phyloP scores from a whole-genome alignment of 495 filamentous ascomycete species.

The Mytilinidion resinicola region DNA sequence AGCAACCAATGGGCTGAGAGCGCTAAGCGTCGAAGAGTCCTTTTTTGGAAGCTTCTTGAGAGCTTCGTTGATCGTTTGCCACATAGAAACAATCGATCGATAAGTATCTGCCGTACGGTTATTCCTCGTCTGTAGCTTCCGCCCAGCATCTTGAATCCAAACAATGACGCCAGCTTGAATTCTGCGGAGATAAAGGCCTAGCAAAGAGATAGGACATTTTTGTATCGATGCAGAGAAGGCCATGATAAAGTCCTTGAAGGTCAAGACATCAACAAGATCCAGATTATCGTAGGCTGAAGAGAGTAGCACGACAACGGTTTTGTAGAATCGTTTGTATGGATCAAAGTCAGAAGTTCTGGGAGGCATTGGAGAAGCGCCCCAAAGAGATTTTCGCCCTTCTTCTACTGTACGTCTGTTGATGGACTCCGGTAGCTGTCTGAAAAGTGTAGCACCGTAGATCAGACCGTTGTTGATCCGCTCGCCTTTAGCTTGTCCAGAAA shows the following conservation, averaged over 20 bases:
- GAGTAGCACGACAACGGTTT: constrained; percentile 7
- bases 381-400: constrained; percentile 50
- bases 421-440: constrained; percentile 29
- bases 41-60: constrained; percentile 32
- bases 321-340: constrained; percentile 56
- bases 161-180: constrained; percentile 53
- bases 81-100: constrained; percentile 25
- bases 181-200: constrained; percentile 39
- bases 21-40: constrained; percentile 41
- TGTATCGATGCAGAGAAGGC: constrained; percentile 34
- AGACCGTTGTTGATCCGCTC: constrained; percentile 15
- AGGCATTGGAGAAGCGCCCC: constrained; percentile 45
- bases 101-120: constrained; percentile 6
- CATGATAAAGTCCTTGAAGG: constrained; percentile 30
- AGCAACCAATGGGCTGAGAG: constrained; percentile 48
- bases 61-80: constrained; percentile 22
- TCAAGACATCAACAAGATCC: constrained; percentile 4
- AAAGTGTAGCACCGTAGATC: constrained; percentile 18
- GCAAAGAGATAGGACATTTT: constrained; percentile 32
- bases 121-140: constrained; percentile 23
- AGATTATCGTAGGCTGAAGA: constrained; percentile 33
- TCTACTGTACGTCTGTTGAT: constrained; percentile 49
- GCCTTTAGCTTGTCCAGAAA: constrained; percentile 25
- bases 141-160: constrained; percentile 56
- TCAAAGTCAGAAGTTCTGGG: constrained; percentile 46